Base-by-base conservation (phyloP, 2,329 filamentous ascomycete genomes). In the Fusarium heterosporum region DNA sequence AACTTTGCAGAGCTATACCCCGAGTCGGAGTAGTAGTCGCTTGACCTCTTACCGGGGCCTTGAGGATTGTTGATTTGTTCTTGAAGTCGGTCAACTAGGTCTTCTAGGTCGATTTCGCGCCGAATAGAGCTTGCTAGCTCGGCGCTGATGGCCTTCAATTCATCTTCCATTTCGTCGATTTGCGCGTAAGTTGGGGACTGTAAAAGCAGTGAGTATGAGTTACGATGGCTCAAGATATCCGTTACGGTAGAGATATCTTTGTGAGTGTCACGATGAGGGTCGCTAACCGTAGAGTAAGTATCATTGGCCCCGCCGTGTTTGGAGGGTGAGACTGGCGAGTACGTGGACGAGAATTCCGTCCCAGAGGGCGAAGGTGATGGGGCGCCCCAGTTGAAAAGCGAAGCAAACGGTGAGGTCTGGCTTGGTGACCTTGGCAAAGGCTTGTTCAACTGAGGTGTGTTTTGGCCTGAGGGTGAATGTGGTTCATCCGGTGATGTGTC, bases 21-120 rank as follows among this genome's bases (percentile, higher is more conserved):
- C 8, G 94, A 97, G 77, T 99, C 96, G 4, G 96, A 99, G 77
- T 96, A 99, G 80, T 99, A 98, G 79, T 99, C 96, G 79, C 96
- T 98, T 11, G 93, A 96, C 62, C 95, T 87, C 76, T 91, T 90
- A 66, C 87, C 89, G 28, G 85, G 72, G 70, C 82, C 75, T 77
- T 83, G 79, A 73, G 84, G 74, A 78, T 88, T 84, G 77, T 83
- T 85, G 66, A 85, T 84, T 74, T 97, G 93, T n/a, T 88, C 82
- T 76, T 97, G 94, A 71, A 97, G 81, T 58, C 91, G 86, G 69
- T 99, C 96, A 1, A 98, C 90, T 45, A 98, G 84, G 77, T 99
- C 96, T 78, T 99, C 96, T 30, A 99, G 80, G 72, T 99, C 96
- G 87, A 99, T 95, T 81, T 99, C 96, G 63, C 96, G 89, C 72